Evolutionary conservation across 2,329 filamentous ascomycete genomes (phyloP).

Genomic region (Chrysoporthe puriensis): DNA sequence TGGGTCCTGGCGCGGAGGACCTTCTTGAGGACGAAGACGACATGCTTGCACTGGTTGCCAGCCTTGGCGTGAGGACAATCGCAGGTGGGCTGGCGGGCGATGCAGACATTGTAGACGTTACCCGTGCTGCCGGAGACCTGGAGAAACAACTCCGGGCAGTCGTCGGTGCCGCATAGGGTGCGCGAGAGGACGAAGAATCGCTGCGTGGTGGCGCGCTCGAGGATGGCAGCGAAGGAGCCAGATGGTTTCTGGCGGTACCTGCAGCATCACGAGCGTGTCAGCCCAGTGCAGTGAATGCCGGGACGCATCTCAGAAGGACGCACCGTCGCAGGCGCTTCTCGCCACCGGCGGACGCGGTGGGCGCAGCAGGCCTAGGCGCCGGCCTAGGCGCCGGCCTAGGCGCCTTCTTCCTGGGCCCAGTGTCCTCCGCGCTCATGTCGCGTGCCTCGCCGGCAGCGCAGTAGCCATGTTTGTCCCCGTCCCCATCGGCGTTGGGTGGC

Average conservation of each 20-base stretch:
- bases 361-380: background rate
- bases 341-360: background rate
- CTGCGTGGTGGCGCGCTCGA: conserved; percentile 45
- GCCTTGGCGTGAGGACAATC: conserved; percentile 57
- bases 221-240: conserved; percentile 41
- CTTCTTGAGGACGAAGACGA: conserved; percentile 62
- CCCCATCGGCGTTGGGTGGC: too few relatives aligned
- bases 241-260: conserved; percentile 41
- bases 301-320: background rate
- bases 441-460: background rate
- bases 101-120: conserved; percentile 64
- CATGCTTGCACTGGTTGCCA: conserved; percentile 68
- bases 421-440: background rate
- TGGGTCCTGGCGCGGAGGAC: conserved; percentile 61
- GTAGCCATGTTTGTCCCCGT: background rate
- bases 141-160: conserved; percentile 55
- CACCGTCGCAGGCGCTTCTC: conserved; percentile 27
- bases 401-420: conserved; percentile 8
- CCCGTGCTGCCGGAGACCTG: conserved; percentile 67
- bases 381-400: too few relatives aligned
- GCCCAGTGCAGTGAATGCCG: background rate
- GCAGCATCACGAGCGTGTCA: background rate
- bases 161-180: conserved; percentile 38
- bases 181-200: conserved; percentile 52
- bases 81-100: conserved; percentile 56